Base-by-base conservation (phyloP, 2,329 filamentous ascomycete species). In the Penicillium sp. region DNA sequence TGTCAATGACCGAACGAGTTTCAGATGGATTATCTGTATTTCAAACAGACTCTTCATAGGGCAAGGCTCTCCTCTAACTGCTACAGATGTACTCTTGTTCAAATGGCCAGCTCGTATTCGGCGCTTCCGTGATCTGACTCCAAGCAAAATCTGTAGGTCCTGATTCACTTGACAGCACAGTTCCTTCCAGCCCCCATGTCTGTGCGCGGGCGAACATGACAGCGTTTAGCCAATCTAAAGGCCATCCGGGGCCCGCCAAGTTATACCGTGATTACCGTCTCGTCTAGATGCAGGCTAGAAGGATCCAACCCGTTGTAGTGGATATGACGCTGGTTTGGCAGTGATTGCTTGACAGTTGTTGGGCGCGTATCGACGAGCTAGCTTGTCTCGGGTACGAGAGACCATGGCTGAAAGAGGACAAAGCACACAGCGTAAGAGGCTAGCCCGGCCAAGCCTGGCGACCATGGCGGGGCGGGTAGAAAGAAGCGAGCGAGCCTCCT, bases 401-500 rank as follows among this genome's bases (percentile, higher is more conserved):
- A 35, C 45, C 28, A 35, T 20, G 45, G 2, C 45, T 35, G 45
- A 35, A 35, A 14, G 5, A 49, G 45, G 8, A 20, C 17, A 34
- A 49, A 25, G n/a, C 28, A 17, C 15, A 31, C 25, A 47, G 14
- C 39, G 25, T 17, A 11, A 25, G 34, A 49, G 28, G 8, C 45
- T 49, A 49, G 49, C 49, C 49, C 35, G 38, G 49, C 34, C 34
- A 51, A 28, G 49, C 17, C 17, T n/a, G 34, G 10, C 31, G 31
- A 45, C n/a, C n/a, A 41, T 4, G 35, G 47, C 17, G 15, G 47
- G 25, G 39, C 41, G 37, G 54, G 60, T 54, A 55, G 51, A 55
- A 60, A 41, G 60, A 60, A 60, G 58, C 60, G 55, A 60, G 58
- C 34, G 17, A 51, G 45, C 45, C 45, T 34, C 28, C 31, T 35